Conservation (phyloP, 1,139 yeast species). For the Diutina mesorugosa region DNA sequence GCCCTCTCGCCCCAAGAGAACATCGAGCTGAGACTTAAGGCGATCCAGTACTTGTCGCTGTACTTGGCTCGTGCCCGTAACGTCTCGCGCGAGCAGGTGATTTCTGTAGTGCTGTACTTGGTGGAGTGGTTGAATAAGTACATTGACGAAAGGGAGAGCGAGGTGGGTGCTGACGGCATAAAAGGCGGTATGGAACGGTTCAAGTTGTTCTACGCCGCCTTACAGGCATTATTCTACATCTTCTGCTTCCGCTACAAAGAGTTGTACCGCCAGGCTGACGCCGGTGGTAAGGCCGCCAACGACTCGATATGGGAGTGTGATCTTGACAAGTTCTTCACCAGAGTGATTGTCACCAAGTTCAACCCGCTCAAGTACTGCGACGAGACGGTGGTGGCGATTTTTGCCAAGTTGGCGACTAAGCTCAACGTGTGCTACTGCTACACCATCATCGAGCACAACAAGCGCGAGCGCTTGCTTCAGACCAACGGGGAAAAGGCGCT, state of each 20-base stretch:
- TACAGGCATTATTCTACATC: slow-evolving; percentile 82
- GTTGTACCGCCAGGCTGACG: slow-evolving; percentile 26
- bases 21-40: slow-evolving; percentile 67
- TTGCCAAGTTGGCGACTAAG: slow-evolving; percentile 85
- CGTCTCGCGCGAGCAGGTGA: slow-evolving; percentile 57
- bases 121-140: slow-evolving; percentile 77
- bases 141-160: slow-evolving; percentile 71
- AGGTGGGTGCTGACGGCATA: slow-evolving; percentile 40
- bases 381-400: slow-evolving; percentile 85
- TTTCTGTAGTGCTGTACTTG: slow-evolving; percentile 67
- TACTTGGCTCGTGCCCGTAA: slow-evolving; percentile 81
- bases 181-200: slow-evolving; percentile 65
- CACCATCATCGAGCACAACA: slow-evolving; percentile 84
- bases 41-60: slow-evolving; percentile 86
- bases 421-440: slow-evolving; percentile 89
- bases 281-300: slow-evolving; percentile 6
- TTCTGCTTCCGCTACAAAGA: slow-evolving; percentile 75
- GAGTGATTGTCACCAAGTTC: slow-evolving; percentile 76
- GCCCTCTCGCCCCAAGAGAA: slow-evolving; percentile 60
- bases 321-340: slow-evolving; percentile 74
- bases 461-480: slow-evolving; percentile 44
- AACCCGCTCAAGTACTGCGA: slow-evolving; percentile 91
- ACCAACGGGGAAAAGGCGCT: slow-evolving; percentile 18
- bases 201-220: slow-evolving; percentile 81
- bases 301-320: slow-evolving; percentile 65